Percentiles rank a stretch among this genome's conserved stretches.
Conservation (phyloP, 2,329 filamentous ascomycete species). For the Cladosporium halotolerans region DNA sequence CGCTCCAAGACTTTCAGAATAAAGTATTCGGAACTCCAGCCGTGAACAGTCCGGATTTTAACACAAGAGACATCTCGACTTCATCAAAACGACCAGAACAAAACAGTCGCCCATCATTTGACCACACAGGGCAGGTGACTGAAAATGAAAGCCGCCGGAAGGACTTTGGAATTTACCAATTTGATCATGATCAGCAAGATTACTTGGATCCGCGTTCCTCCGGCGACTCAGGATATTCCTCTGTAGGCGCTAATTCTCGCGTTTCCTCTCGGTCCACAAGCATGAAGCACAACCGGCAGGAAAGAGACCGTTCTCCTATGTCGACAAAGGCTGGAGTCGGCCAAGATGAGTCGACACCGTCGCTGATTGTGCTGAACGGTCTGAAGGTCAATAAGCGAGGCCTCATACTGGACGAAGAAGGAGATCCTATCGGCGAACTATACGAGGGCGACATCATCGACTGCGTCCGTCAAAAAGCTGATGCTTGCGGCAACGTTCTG, state of each 20-base stretch:
- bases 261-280: conserved; percentile 22
- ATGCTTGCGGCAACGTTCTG: conserved; percentile 42
- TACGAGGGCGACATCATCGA: conserved; percentile 39
- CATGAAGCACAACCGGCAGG: conserved; percentile 15
- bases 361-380: conserved; percentile 41
- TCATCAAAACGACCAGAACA: background rate
- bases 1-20: background rate
- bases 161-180: background rate
- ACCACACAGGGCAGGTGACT: background rate
- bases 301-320: background rate
- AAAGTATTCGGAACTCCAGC: background rate
- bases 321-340: background rate
- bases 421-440: conserved; percentile 43
- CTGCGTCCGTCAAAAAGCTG: conserved; percentile 41
- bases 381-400: conserved; percentile 52
- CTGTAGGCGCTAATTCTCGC: conserved; percentile 14
- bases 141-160: background rate
- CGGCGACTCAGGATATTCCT: conserved; percentile 27
- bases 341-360: conserved; percentile 19
- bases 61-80: background rate
- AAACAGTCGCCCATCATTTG: background rate
- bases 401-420: conserved; percentile 43
- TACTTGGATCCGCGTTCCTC: conserved; percentile 13
- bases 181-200: background rate
- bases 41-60: background rate